phyloP scores from a whole-genome alignment of 106 monocot species.

The Dioscorea alata region DNA sequence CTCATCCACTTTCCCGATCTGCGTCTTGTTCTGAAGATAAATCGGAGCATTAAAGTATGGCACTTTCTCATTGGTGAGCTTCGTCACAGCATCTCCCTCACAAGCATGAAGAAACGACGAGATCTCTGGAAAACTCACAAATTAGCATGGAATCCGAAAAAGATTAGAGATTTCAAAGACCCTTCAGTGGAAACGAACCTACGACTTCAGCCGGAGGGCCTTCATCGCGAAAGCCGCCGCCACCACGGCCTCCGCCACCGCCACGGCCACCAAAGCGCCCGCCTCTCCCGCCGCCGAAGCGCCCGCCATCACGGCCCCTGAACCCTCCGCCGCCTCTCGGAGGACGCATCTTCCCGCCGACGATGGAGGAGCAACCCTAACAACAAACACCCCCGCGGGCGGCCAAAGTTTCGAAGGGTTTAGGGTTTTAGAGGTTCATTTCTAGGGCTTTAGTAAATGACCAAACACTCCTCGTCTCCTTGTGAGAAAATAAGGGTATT shows the following conservation, averaged over 20 bases:
- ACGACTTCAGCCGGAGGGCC: constrained; percentile 87
- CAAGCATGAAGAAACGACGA: constrained; percentile 84
- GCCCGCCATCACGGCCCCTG: constrained; percentile 32
- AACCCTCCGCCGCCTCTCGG: constrained; percentile 9
- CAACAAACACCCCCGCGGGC: not conserved
- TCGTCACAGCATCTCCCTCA: constrained; percentile 83
- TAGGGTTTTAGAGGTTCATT: not conserved
- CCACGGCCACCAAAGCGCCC: constrained; percentile 30
- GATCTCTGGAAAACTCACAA: constrained; percentile 46
- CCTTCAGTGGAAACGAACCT: constrained; percentile 34
- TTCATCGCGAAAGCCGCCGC: constrained; percentile 82
- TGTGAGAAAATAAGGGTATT: not conserved
- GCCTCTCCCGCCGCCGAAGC: constrained; percentile 35
- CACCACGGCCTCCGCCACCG: constrained; percentile 43
- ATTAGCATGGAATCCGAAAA: not conserved
- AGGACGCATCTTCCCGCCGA: constrained; percentile 1
- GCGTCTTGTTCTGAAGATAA: constrained; percentile 86
- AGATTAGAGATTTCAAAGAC: not conserved
- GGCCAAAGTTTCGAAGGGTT: not conserved
- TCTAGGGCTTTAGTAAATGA: not conserved
- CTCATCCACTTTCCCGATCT: constrained; percentile 96
- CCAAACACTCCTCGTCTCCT: not conserved
- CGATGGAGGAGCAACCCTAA: not conserved
- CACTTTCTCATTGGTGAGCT: constrained; percentile 84
- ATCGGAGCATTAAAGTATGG: constrained; percentile 93